phyloP scores from a whole-genome alignment of 176 grass and related monocot species.

The Paspalum vaginatum region DNA sequence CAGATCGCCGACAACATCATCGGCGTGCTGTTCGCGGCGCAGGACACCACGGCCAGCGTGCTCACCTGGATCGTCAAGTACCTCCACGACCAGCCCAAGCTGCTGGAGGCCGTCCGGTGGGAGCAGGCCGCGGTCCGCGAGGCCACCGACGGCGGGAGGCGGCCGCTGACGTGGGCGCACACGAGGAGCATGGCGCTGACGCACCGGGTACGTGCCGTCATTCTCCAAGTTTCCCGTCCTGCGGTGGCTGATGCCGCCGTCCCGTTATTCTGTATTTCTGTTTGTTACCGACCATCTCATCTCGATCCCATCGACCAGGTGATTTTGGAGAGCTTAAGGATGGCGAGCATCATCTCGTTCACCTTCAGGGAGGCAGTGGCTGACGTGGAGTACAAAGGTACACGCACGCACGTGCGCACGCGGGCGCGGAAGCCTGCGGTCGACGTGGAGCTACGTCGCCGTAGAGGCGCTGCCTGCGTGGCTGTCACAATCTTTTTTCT shows the following conservation, averaged over 20 bases:
- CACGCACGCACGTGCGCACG: constrained; percentile 37
- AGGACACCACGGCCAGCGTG: constrained; percentile 95
- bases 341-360: constrained; percentile 98
- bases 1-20: constrained; percentile 93
- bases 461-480: not conserved
- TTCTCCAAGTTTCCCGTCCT: not conserved
- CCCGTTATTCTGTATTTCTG: constrained; percentile 13
- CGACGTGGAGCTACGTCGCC: constrained; percentile 30
- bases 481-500: not conserved
- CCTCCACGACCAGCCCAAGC: constrained; percentile 77
- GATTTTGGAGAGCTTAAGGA: constrained; percentile 96
- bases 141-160: constrained; percentile 57
- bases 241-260: constrained; percentile 42
- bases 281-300: not conserved
- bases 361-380: constrained; percentile 94
- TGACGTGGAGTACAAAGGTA: constrained; percentile 99
- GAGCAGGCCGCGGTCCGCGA: constrained; percentile 76
- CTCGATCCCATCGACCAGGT: constrained; percentile 50
- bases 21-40: constrained; percentile 93
- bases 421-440: not conserved
- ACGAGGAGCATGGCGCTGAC: constrained; percentile 80
- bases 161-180: constrained; percentile 77
- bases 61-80: constrained; percentile 97
- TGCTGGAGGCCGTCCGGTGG: constrained; percentile 59
- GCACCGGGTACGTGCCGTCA: constrained; percentile 56